These are phyloP conservation scores for Pholiota conissans DNA, from an alignment of 768 basidiomycete genomes.

Conservation along the genomic window DNA sequence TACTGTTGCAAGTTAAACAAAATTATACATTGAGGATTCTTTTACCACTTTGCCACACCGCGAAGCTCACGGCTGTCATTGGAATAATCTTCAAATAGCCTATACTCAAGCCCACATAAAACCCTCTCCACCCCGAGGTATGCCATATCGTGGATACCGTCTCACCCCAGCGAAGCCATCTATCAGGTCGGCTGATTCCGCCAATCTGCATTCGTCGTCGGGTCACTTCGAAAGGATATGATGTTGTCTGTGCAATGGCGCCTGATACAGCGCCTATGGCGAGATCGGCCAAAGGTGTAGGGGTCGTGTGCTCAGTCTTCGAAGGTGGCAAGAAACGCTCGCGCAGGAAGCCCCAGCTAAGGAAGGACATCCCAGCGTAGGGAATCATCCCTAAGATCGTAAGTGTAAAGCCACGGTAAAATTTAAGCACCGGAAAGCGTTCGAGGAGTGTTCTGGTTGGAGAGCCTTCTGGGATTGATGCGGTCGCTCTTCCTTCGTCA, in stretches of 20 bases:
- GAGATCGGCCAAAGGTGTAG: constrained; percentile 64
- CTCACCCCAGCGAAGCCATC: constrained; percentile 80
- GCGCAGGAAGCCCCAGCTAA: constrained; percentile 83
- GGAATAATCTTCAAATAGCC: constrained; percentile 95
- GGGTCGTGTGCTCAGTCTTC: constrained; percentile 33
- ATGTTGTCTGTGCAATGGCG: constrained; percentile 80
- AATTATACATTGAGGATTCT: constrained; percentile 45
- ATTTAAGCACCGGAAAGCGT: constrained; percentile 77
- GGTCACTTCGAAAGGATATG: constrained; percentile 94
- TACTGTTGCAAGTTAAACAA: neutral
- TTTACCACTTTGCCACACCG: constrained; percentile 87
- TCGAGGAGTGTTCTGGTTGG: constrained; percentile 41
- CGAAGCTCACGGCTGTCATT: constrained; percentile 91
- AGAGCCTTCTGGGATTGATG: constrained; percentile 19
- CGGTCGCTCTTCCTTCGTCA: constrained; percentile 49
- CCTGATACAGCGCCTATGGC: constrained; percentile 86
- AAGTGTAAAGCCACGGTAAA: constrained; percentile 97
- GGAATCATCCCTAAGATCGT: constrained; percentile 92
- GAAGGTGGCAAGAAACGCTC: constrained; percentile 53
- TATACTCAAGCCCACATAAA: constrained; percentile 88
- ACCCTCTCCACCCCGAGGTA: constrained; percentile 78
- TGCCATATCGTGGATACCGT: constrained; percentile 69
- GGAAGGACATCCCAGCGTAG: constrained; percentile 93
- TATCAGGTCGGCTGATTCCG: constrained; percentile 73
- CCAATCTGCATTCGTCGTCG: constrained; percentile 95